phyloP scores from a whole-genome alignment of 257 asterid species.

The Solanum virginianum region DNA sequence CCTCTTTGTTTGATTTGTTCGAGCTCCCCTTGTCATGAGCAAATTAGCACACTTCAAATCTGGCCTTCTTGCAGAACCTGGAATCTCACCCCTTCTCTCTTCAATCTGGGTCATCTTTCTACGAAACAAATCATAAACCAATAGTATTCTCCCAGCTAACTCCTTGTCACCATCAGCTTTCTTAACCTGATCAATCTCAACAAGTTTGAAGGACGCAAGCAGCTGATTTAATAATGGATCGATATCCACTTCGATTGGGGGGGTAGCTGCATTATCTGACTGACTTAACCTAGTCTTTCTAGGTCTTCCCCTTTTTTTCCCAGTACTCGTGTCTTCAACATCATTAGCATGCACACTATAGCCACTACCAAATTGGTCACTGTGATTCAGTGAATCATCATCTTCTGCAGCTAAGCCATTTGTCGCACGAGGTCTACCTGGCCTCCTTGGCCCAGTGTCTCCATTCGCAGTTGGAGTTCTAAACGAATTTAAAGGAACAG shows the following conservation, averaged over 20 bases:
- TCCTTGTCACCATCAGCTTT: slow-evolving; percentile 54
- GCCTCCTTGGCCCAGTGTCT: slow-evolving; percentile 22
- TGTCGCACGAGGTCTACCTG: slow-evolving; percentile 7
- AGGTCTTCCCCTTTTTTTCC: slow-evolving; percentile 35
- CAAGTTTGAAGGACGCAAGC: slow-evolving; percentile 37
- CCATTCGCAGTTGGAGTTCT: slow-evolving; percentile 65
- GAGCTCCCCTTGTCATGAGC: slow-evolving; percentile 56
- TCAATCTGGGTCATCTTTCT: slow-evolving; percentile 53
- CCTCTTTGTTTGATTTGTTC: slow-evolving; percentile 53
- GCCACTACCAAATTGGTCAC: slow-evolving; percentile 11
- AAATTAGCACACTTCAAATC: slow-evolving; percentile 51
- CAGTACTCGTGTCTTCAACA: slow-evolving; percentile 30
- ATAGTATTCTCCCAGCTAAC: slow-evolving; percentile 29
- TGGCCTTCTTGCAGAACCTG: slow-evolving; percentile 54
- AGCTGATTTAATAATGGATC: slow-evolving; percentile 35
- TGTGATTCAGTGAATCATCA: slow-evolving; percentile 42
- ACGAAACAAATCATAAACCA: slow-evolving; percentile 48
- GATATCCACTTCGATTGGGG: slow-evolving; percentile 20
- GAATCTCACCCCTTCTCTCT: slow-evolving; percentile 35
- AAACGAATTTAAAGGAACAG: slow-evolving; percentile 59
- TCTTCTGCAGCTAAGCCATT: slow-evolving; percentile 30
- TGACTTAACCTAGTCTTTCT: slow-evolving; percentile 18
- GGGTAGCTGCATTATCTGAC: not conserved
- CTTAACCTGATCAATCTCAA: slow-evolving; percentile 40
- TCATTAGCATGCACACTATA: slow-evolving; percentile 17